A percentile compares a stretch with the other conserved stretches of the same genome.
Evolutionary conservation across 2,329 filamentous ascomycete species (phyloP).

Genomic region (Aureobasidium namibiae): DNA sequence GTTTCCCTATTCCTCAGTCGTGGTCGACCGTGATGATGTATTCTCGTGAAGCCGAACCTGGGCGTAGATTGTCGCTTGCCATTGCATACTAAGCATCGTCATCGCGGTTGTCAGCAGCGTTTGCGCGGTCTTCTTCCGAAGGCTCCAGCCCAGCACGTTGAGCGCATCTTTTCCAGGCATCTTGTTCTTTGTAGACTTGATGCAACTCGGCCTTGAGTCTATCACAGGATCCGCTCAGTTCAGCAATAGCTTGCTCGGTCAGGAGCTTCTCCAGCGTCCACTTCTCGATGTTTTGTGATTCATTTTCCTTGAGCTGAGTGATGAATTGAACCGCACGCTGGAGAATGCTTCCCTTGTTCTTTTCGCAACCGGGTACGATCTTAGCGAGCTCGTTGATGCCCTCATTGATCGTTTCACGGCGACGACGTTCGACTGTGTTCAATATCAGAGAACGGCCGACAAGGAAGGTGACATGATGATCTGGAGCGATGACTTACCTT

Average conservation of each 20-base stretch:
- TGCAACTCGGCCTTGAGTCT: constrained; percentile 77
- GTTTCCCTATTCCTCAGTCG: neutral
- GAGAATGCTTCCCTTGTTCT: constrained; percentile 96
- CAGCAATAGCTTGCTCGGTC: constrained; percentile 79
- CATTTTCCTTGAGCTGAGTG: constrained; percentile 86
- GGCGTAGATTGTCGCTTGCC: neutral
- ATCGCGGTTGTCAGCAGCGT: neutral
- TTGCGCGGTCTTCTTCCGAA: constrained; percentile 10
- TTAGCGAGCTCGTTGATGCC: constrained; percentile 97
- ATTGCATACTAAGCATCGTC: constrained; percentile 3
- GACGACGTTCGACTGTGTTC: constrained; percentile 75
- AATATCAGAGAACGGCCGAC: neutral
- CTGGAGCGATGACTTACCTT: constrained; percentile 53
- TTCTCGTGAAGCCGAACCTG: neutral
- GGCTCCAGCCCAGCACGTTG: constrained; percentile 22
- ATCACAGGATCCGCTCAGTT: constrained; percentile 79
- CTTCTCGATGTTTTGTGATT: constrained; percentile 87
- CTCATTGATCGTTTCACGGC: constrained; percentile 96
- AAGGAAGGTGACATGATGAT: constrained; percentile 3
- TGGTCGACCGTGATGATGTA: neutral
- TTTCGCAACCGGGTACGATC: constrained; percentile 95
- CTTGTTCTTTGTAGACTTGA: constrained; percentile 66
- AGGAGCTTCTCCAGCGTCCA: constrained; percentile 87
- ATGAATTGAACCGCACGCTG: constrained; percentile 93
- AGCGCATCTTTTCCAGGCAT: constrained; percentile 63